Base-by-base conservation (phyloP, 1,284 basidiomycete genomes). In the Thelephora terrestris region DNA sequence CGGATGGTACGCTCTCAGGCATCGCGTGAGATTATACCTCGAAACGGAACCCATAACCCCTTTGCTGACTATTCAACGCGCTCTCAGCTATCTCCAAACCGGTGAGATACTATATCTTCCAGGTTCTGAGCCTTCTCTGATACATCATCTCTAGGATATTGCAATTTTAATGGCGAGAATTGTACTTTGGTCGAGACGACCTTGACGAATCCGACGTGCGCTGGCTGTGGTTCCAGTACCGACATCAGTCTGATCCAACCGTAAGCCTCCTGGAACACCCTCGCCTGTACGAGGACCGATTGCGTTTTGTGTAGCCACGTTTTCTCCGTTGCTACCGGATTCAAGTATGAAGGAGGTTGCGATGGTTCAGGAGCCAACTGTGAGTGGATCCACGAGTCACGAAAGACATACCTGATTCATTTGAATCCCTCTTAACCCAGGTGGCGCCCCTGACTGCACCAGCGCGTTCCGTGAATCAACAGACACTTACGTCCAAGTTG, bases 171-270 rank as follows among this genome's bases (percentile, higher is more conserved):
- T 47, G 73, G 71, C 39, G 73, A 75, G 54, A 47, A 60, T 3
- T 74, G 73, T 46, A 52, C 63, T 2, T 54, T 70, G 27, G 9
- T 75, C 21, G 72, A 74, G 57, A 68, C 61, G 60, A 73, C 68
- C 24, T 59, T 75, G 49, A 60, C 57, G 47, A 71, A 74, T 56
- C 65, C 72, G 5, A 55, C 56, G 12, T 58, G 58, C 29, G 43
- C 59, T 2, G 71, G 73, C 2, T 61, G 65, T 50, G 72, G 72
- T 7, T 69, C 70, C 6, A 67, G 64, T 37, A 55, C 60, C n/a
- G 73, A 74, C 51, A 59, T 74, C 43, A 71, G 69, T 49, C 59
- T 75, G 53, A 74, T 74, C 40, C 1, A 54, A 1, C 69, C 70
- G 70, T 72, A 50, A 54, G 71, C 55, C 20, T 12, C 39, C 29